Evolutionary conservation across 768 basidiomycete genomes (phyloP).

Genomic region (Trametes coccinea): DNA sequence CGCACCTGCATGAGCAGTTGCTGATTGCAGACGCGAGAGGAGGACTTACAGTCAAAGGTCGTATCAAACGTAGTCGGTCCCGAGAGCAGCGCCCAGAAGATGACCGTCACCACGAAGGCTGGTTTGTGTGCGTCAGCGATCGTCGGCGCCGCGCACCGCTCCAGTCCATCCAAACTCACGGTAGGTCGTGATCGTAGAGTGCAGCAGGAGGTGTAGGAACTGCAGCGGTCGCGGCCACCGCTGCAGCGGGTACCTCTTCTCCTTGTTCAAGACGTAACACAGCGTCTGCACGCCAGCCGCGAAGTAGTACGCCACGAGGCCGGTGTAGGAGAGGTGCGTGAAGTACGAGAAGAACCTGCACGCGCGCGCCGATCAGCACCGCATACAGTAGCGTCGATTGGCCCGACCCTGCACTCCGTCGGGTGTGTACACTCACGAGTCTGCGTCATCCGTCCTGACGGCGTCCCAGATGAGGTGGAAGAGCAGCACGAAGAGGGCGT

Average conservation of each 20-base stretch:
- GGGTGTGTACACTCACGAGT: constrained; percentile 32
- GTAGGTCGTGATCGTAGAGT: constrained; percentile 51
- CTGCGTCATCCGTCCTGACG: constrained; percentile 32
- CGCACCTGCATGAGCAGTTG: constrained; percentile 6
- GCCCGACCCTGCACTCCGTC: neutral
- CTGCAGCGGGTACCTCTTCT: constrained; percentile 53
- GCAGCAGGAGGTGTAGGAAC: constrained; percentile 55
- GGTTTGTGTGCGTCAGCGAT: neutral
- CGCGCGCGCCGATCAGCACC: constrained; percentile 2
- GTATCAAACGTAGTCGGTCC: constrained; percentile 42
- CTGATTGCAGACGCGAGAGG: neutral
- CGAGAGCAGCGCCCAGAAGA: constrained; percentile 61
- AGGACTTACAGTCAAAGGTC: constrained; percentile 39
- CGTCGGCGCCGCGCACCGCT: no score
- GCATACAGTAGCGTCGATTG: neutral
- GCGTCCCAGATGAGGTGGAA: constrained; percentile 40
- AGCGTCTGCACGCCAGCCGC: constrained; percentile 56
- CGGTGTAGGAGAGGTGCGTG: constrained; percentile 62
- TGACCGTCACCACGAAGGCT: constrained; percentile 66
- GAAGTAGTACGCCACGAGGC: constrained; percentile 62
- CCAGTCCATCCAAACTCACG: constrained; percentile 46
- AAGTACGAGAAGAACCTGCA: constrained; percentile 65
- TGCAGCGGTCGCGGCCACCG: constrained; percentile 58
- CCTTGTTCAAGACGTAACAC: constrained; percentile 37
- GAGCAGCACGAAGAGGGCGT: constrained; percentile 45